Base-by-base conservation (phyloP, 2,329 filamentous ascomycete genomes). In the Pseudogymnoascus destructans region DNA sequence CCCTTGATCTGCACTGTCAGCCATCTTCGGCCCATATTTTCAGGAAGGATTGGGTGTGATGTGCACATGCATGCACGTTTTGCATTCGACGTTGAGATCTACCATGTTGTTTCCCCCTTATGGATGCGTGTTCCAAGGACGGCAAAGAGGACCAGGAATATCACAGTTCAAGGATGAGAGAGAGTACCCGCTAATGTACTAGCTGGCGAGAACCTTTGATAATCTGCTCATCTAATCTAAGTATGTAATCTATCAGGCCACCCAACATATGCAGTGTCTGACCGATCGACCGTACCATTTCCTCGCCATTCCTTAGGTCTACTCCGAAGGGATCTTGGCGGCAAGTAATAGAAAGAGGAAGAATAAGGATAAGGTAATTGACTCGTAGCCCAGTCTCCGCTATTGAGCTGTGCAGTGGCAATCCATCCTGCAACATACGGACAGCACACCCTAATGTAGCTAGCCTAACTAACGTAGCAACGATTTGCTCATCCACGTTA, bases 391-490 rank as follows among this genome's bases (percentile, higher is more conserved):
- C 40, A 46, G 40, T n/a, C 21, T 46, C 21, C 11, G 13, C 21
- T 46, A 46, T 7, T 15, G 13, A 9, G 21, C 21, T 25, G 19
- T 15, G 19, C 38, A 23, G 38, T 23, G 38, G n/a, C 11, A 42
- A 42, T 23, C 38, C 1, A 42, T 23, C 38, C 1, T 42, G 38
- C 11, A 2, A 42, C n/a, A 46, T 13, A 49, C 23, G 25, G 46
- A 17, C 46, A 52, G n/a, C n/a, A 52, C 19, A 52, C 46, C n/a
- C 46, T 52, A 23, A 27, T 27, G 40, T 42, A 17, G 17, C 35
- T 19, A 57, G 27, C 55, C 40, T 13, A 57, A 57, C 40, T 13
- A 57, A 57, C n/a, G 13, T 40, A 38, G 25, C 13, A 57, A 57
- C 35, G 55, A 57, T 57, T 38, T 27, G 11, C 55, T 11, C 6